Evolutionary conservation across 352 stramenopile species (phyloP).

Genomic region (Phytophthora nicotianae): DNA sequence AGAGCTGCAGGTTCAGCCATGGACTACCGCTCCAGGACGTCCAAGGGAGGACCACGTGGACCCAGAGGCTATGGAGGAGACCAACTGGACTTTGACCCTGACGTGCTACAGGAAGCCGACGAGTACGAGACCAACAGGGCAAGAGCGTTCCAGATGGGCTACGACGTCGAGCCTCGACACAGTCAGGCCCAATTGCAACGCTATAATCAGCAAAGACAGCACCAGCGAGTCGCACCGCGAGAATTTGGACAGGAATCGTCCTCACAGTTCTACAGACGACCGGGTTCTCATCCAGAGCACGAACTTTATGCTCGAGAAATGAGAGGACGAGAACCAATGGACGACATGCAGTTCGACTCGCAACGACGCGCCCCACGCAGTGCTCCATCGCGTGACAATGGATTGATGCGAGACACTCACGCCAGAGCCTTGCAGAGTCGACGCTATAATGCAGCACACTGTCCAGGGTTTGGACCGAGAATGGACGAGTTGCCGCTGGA

Average conservation of each 20-base stretch:
- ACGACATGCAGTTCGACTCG: constrained; percentile 20
- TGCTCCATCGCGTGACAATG: constrained; percentile 25
- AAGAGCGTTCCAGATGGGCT: constrained; percentile 27
- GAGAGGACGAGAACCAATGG: constrained; percentile 12
- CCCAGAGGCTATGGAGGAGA: constrained; percentile 9
- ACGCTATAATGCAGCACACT: constrained; percentile 17
- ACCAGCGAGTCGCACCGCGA: constrained; percentile 31
- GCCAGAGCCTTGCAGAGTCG: constrained; percentile 10
- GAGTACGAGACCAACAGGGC: constrained; percentile 20
- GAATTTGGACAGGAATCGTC: constrained; percentile 23
- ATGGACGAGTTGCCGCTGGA: constrained; percentile 32
- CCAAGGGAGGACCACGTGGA: constrained; percentile 6
- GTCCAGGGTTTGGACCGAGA: constrained; percentile 8
- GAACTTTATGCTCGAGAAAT: constrained; percentile 27
- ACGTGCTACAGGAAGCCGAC: constrained; percentile 15
- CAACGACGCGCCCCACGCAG: constrained; percentile 48
- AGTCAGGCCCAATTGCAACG: constrained; percentile 41
- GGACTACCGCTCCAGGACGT: constrained; percentile 12
- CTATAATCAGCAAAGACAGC: constrained; percentile 46
- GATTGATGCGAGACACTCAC: constrained; percentile 8
- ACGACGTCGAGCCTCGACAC: constrained; percentile 42
- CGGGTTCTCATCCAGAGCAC: constrained; percentile 15
- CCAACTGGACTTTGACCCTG: constrained; percentile 7
- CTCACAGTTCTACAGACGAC: constrained; percentile 32
- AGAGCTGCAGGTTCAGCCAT: background rate